Evolutionary conservation across 2,329 filamentous ascomycete genomes (phyloP), one percentile per base, ranked within the genome.

Genomic region (Allantophomopsis cytisporea): DNA sequence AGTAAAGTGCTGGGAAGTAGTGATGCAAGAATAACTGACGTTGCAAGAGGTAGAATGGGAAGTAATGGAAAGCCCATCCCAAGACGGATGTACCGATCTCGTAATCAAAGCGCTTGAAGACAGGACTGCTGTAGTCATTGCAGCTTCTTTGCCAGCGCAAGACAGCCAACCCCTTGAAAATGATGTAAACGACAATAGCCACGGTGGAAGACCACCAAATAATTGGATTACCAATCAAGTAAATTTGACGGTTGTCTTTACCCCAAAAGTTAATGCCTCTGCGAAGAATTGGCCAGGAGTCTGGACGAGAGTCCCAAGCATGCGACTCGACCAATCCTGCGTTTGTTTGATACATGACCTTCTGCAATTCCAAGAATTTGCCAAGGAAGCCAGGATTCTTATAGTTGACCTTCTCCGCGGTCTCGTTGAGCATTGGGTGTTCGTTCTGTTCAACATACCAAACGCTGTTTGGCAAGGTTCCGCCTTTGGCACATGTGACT

Each of bases 221-320:
- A 41, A 95, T 62, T 2, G 88, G 88, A 61, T 98, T 96, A 40
- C 91, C 91, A 41, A 95, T 80, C 15, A 98, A 79, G 61, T 98
- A 98, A 51, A 98, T 87, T 59, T 98, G 91, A 44, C 87, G 85
- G 60, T 94, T 73, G 54, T 95, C 73, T 54, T 83, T 87, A 48
- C 89, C 87, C 91, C 91, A 98, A 71, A 98, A 98, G 68, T 98
- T 98, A 71, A 98, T 98, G 53, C 91, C 91, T 45, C 91, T 85
- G 49, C 76, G 76, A 39, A 98, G 76, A 41, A 93, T 74, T 16
- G 91, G 91, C 91, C 91, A 98, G 6, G 87, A 89, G 28, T 78
- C 76, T 23, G 91, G 91, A 35, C 91, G 83, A 36, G 91, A 96
- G 59, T 98, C 91, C 91, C 93, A 98, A 39, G 88, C 86, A 57